Percentiles rank a stretch among this genome's conserved stretches.
These are phyloP conservation scores for Solanum sejunctum DNA, from an alignment of 257 asterid species.

Conservation along the genomic window DNA sequence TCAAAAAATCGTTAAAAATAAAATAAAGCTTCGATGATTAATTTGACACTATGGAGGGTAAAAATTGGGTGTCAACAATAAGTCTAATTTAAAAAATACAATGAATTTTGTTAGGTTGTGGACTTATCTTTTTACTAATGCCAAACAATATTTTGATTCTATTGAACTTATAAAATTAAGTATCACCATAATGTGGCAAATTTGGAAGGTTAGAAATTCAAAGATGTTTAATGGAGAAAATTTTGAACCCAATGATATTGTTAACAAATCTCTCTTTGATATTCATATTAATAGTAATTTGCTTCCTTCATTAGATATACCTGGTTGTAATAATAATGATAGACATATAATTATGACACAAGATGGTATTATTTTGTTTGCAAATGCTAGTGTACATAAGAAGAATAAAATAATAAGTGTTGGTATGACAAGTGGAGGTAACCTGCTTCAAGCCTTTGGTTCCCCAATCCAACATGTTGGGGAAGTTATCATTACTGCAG, in stretches of 20 bases:
- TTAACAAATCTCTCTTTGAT: not conserved
- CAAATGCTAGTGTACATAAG: not conserved
- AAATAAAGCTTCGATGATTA: too few relatives aligned
- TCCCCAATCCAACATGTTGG: too few relatives aligned
- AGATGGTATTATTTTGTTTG: not conserved
- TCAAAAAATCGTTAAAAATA: too few relatives aligned
- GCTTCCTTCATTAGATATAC: not conserved
- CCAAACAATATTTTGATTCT: not conserved
- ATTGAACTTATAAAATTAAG: not conserved
- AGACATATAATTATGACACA: not conserved
- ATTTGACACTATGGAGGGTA: too few relatives aligned
- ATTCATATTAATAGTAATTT: not conserved
- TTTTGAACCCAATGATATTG: too few relatives aligned
- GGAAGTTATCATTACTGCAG: too few relatives aligned
- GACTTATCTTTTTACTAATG: not conserved
- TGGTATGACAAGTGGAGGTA: not conserved
- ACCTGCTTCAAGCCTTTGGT: too few relatives aligned
- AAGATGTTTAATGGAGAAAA: not conserved
- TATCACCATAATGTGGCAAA: not conserved
- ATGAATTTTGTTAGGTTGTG: not conserved
- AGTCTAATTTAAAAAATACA: not conserved
- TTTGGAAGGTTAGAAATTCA: not conserved
- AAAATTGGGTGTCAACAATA: too few relatives aligned
- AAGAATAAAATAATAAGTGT: not conserved
- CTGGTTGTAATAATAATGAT: not conserved